Conservation (phyloP, 192 early-diverging fungal species). For the Entomortierella lignicola region DNA sequence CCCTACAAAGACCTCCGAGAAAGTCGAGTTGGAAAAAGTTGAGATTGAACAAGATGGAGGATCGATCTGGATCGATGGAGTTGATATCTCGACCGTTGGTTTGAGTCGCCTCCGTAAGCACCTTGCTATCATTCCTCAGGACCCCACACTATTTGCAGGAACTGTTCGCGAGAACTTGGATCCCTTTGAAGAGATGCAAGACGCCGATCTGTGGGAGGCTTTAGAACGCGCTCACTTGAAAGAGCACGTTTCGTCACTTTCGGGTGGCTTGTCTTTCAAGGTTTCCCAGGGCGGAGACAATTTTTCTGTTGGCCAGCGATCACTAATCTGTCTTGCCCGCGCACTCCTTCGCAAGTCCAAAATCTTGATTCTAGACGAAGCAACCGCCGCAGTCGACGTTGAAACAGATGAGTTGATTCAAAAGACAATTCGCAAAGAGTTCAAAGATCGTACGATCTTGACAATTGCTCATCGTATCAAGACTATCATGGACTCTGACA, state of each 20-base stretch:
- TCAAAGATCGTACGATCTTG: conserved; percentile 82
- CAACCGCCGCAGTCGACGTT: conserved; percentile 80
- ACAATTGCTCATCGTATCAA: conserved; percentile 91
- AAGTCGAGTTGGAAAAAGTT: conserved; percentile 35
- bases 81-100: conserved; percentile 25
- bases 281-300: conserved; percentile 85
- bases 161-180: conserved; percentile 18
- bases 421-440: conserved; percentile 80
- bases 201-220: conserved; percentile 59
- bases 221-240: conserved; percentile 77
- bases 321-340: conserved; percentile 76
- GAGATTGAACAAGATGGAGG: conserved; percentile 59
- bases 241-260: conserved; percentile 67
- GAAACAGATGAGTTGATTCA: conserved; percentile 90
- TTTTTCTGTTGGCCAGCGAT: conserved; percentile 85
- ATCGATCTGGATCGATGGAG: conserved; percentile 33
- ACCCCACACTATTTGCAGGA: conserved; percentile 12
- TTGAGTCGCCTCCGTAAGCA: conserved; percentile 8
- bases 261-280: conserved; percentile 73
- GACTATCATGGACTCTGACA: conserved; percentile 89
- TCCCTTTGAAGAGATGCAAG: conserved; percentile 19
- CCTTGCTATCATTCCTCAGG: conserved; percentile 21
- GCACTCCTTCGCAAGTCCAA: conserved; percentile 73
- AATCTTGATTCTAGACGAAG: conserved; percentile 58
- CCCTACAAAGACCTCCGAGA: neutral